Evolutionary conservation across 495 filamentous ascomycete species (phyloP).

Genomic region (Filosporella fistucella): DNA sequence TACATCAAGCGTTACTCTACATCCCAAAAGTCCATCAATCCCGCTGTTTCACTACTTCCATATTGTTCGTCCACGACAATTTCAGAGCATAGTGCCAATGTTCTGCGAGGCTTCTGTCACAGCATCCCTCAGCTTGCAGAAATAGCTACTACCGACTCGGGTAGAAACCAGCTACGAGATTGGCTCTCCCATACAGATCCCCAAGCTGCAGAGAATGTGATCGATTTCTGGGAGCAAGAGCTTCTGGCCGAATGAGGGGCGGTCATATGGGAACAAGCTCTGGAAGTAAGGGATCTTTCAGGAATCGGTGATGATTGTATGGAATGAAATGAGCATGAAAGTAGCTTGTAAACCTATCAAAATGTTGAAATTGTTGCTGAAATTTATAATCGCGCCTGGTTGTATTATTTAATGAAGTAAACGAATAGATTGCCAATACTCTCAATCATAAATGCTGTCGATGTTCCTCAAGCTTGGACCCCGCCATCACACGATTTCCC

Average conservation of each 20-base stretch:
- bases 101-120: constrained; percentile 44
- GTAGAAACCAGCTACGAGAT: constrained; percentile 29
- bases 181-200: constrained; percentile 30
- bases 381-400: too few relatives aligned
- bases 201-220: constrained; percentile 24
- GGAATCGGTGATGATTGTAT: too few relatives aligned
- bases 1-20: neutral
- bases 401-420: neutral
- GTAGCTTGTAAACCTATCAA: too few relatives aligned
- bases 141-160: constrained; percentile 29
- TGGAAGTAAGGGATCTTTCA: too few relatives aligned
- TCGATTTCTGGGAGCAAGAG: constrained; percentile 46
- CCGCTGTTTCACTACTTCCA: constrained; percentile 36
- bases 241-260: constrained; percentile 19
- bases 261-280: too few relatives aligned
- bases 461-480: neutral
- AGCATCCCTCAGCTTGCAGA: constrained; percentile 43
- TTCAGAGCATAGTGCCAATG: constrained; percentile 36
- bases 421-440: neutral
- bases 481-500: too few relatives aligned
- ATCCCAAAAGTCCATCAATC: constrained; percentile 8
- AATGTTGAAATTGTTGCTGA: too few relatives aligned
- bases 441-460: neutral
- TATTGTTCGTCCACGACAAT: constrained; percentile 37
- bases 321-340: too few relatives aligned